Evolutionary conservation across 495 filamentous ascomycete species (phyloP).

Genomic region (Lophium mytilinum): DNA sequence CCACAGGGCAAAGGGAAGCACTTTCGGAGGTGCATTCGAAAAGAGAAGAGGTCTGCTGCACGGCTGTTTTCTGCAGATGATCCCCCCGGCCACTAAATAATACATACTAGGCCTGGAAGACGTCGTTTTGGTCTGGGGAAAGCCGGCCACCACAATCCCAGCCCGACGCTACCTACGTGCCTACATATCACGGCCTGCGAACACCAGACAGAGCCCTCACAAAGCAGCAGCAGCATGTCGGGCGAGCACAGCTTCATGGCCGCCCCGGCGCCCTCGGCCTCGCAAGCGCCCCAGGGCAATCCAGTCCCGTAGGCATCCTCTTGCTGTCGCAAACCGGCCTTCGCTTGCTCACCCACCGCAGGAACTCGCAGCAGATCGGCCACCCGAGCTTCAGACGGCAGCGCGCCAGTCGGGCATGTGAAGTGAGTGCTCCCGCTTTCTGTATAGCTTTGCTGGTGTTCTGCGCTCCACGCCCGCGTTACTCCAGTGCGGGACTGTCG

Average conservation of each 20-base stretch:
- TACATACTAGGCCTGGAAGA: too few species aligned
- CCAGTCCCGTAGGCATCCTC: constrained; percentile 15
- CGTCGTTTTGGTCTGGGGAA: too few species aligned
- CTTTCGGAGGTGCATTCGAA: too few species aligned
- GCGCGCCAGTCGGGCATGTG: constrained; percentile 24
- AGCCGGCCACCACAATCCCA: background rate
- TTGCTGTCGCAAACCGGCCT: background rate
- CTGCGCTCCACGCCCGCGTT: background rate
- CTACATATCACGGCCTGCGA: background rate
- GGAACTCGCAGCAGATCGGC: constrained; percentile 10
- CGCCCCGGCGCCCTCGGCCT: constrained; percentile 1
- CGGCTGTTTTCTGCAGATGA: too few species aligned
- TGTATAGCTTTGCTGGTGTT: background rate
- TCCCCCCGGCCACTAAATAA: too few species aligned
- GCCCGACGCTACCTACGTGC: background rate
- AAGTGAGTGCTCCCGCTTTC: constrained; percentile 15
- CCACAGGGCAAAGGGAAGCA: too few species aligned
- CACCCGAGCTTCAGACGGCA: constrained; percentile 21
- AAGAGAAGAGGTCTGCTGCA: too few species aligned
- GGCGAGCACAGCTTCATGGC: constrained; percentile 28
- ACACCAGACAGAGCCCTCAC: background rate
- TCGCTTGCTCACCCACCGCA: constrained; percentile 6
- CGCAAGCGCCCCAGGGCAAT: constrained; percentile 10
- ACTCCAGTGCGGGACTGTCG: too few species aligned
- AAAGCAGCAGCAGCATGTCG: constrained; percentile 8